Evolutionary conservation across 257 asterid species (phyloP).

Genomic region (Nicotiana sylvestris): DNA sequence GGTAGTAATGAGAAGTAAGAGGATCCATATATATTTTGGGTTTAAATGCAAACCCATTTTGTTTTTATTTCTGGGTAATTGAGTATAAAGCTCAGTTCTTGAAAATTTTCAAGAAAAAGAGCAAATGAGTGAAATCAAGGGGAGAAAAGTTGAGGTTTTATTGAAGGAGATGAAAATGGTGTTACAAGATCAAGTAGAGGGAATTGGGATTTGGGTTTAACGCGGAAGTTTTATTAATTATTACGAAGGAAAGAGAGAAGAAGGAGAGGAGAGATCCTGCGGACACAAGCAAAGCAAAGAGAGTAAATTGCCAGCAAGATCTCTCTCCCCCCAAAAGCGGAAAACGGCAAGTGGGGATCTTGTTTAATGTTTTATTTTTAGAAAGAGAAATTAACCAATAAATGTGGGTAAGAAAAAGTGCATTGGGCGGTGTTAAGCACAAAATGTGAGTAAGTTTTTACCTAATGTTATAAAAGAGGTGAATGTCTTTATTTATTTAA

Average conservation of each 20-base stretch:
- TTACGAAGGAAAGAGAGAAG: neutral
- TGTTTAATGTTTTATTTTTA: too few relatives aligned
- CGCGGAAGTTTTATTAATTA: neutral
- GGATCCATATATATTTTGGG: neutral
- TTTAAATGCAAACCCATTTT: slow-evolving; percentile 8
- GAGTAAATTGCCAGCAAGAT: neutral
- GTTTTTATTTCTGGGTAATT: neutral
- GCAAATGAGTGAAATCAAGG: neutral
- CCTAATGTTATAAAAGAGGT: too few relatives aligned
- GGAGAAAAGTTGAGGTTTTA: neutral
- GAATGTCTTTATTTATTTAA: too few relatives aligned
- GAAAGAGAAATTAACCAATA: too few relatives aligned
- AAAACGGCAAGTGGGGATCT: too few relatives aligned
- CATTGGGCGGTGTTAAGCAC: too few relatives aligned
- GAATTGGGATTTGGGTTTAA: neutral
- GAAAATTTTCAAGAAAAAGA: neutral
- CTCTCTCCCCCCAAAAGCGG: neutral
- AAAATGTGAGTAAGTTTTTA: too few relatives aligned
- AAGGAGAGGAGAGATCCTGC: slow-evolving; percentile 1
- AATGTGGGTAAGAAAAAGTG: too few relatives aligned
- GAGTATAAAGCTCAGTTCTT: neutral
- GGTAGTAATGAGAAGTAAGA: slow-evolving; percentile 6
- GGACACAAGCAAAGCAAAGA: neutral
- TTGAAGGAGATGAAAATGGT: neutral
- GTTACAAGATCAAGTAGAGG: neutral